Evolutionary conservation across 2,329 filamentous ascomycete species (phyloP).

Genomic region (Fonsecaea multimorphosa): DNA sequence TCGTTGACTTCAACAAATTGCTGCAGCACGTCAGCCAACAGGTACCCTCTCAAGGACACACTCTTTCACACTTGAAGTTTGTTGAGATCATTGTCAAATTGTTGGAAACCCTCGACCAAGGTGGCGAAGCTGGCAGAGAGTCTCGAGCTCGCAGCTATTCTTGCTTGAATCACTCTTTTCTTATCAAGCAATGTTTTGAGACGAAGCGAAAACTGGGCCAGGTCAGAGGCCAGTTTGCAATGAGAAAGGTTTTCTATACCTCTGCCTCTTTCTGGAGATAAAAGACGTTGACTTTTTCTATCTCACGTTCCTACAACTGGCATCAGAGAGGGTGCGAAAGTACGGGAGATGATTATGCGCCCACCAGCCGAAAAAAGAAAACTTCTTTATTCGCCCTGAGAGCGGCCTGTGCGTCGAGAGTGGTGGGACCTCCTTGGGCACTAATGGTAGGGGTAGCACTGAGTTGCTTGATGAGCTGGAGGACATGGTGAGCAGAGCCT

Average conservation of each 20-base stretch:
- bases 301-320: slow-evolving; percentile 78
- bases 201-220: slow-evolving; percentile 80
- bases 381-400: slow-evolving; percentile 97
- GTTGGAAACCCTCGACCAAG: slow-evolving; percentile 93
- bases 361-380: slow-evolving; percentile 96
- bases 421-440: slow-evolving; percentile 68
- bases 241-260: slow-evolving; percentile 59
- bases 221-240: not conserved
- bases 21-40: slow-evolving; percentile 49
- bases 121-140: slow-evolving; percentile 92
- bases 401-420: slow-evolving; percentile 53
- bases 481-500: slow-evolving; percentile 38
- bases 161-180: slow-evolving; percentile 86
- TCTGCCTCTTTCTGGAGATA: slow-evolving; percentile 98
- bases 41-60: not conserved
- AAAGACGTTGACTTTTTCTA: slow-evolving; percentile 98
- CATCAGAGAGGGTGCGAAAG: slow-evolving; percentile 6
- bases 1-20: slow-evolving; percentile 99
- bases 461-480: slow-evolving; percentile 95
- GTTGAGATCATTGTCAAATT: slow-evolving; percentile 95
- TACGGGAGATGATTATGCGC: slow-evolving; percentile 1
- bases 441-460: slow-evolving; percentile 86
- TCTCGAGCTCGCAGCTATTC: slow-evolving; percentile 76
- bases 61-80: slow-evolving; percentile 72
- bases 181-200: slow-evolving; percentile 93